Evolutionary conservation across 805 yeast genomes (phyloP), one percentile per base, ranked within the genome.

Genomic region (Wickerhamiella galacta): DNA sequence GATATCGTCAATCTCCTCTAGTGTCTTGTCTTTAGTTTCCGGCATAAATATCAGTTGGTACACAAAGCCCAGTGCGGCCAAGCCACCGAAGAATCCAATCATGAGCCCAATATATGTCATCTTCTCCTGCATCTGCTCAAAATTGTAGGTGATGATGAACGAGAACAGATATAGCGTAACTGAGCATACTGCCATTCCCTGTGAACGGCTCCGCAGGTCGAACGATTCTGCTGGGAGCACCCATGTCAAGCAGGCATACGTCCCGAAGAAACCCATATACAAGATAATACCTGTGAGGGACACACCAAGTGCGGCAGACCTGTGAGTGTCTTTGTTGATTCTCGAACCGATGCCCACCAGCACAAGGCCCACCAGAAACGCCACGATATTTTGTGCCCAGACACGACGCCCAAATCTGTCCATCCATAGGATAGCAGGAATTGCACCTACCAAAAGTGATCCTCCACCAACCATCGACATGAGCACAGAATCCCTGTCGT

Each of bases 391-490:
- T 41, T 69, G 70, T 37, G 74, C 75, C 77, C 79, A 72, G 44
- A 34, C 37, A 65, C 78, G 75, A 62, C 58, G 52, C 6, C 57
- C 57, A 17, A 46, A 39, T 21, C 34, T 29, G 38, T 53, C 57
- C 52, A 52, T 50, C 30, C 52, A 70, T 36, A 68, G 42, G 34
- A 72, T 64, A 10, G 77, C 78, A 16, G 79, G 79, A 43, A 73
- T 71, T 7, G 78, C 67, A 46, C 79, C 80, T 8, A 73, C 29
- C 41, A 72, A 49, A 28, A 72, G 53, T 1, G 77, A 58, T 23
- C 74, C 78, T 45, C 79, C 79, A 33, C 77, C 77, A 16, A 72
- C 79, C 47, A 71, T 61, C 6, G 78, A 71, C 78, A 72, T 71
- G 45, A 70, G 68, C 6, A 72, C 75, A 16, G 74, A 56, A 32